Evolutionary conservation across 208 protist species (phyloP).

Genomic region (Wallacemonas collosoma): DNA sequence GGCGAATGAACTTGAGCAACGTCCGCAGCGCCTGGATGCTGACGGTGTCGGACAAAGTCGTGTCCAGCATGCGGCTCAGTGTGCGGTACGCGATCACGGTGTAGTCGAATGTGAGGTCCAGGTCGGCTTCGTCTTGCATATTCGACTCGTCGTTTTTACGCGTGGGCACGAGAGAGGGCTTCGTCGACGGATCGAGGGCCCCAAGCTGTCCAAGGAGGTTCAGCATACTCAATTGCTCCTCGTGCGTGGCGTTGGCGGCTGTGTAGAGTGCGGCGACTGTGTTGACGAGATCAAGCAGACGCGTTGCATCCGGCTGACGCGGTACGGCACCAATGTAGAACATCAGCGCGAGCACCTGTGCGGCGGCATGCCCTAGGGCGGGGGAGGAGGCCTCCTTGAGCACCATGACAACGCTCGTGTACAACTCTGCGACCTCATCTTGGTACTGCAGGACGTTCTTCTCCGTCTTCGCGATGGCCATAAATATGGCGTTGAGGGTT

Average conservation of each 20-base stretch:
- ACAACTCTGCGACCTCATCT: constrained; percentile 83
- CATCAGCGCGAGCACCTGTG: constrained; percentile 80
- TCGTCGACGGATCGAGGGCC: constrained; percentile 76
- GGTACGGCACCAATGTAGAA: constrained; percentile 65
- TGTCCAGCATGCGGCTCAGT: constrained; percentile 85
- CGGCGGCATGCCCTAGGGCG: constrained; percentile 72
- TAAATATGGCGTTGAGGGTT: constrained; percentile 74
- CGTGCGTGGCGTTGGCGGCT: constrained; percentile 53
- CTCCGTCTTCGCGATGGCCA: constrained; percentile 59
- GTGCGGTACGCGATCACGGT: constrained; percentile 91
- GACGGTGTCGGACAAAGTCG: constrained; percentile 81
- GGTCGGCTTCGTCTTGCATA: constrained; percentile 81
- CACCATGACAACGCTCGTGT: constrained; percentile 59
- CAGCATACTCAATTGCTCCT: constrained; percentile 73
- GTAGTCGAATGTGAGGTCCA: constrained; percentile 92
- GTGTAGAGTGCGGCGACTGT: constrained; percentile 79
- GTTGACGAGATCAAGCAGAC: constrained; percentile 74
- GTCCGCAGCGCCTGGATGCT: constrained; percentile 83
- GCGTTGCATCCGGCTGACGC: constrained; percentile 34
- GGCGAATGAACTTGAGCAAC: constrained; percentile 84
- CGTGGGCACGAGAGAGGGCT: constrained; percentile 34
- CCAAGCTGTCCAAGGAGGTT: constrained; percentile 90
- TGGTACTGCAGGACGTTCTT: constrained; percentile 74
- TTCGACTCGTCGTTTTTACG: constrained; percentile 75
- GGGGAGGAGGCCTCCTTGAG: constrained; percentile 69